Base-by-base conservation (phyloP, 805 yeast species). In the Lipomyces yamadae region DNA sequence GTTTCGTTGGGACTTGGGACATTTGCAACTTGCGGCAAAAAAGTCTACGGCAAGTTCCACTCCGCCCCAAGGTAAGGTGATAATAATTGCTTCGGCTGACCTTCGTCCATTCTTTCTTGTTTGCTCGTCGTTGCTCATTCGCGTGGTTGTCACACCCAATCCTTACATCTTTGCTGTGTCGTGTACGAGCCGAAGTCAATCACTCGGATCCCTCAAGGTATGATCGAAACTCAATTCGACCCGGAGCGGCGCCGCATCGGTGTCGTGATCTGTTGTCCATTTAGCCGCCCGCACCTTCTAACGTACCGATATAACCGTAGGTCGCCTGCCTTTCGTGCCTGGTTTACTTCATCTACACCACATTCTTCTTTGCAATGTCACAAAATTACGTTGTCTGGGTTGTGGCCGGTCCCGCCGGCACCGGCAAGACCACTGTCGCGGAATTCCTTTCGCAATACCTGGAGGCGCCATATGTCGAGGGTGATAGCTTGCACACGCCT, bases 351-450 rank as follows among this genome's bases (percentile, higher is more conserved):
- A 42, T 42, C 24, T 42, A 42, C 48, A 42, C 48, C n/a, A 15
- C 48, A 3, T 3, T 42, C 15, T 52, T 32, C 63, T 10, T 37
- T 37, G 24, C 35, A 33, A 64, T 64, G 68, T 30, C 61, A 15
- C 68, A 58, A 32, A 10, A 32, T 45, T 42, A 62, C 45, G 61
- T 60, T 3, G 60, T 70, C 59, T 66, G 64, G 62, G 60, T 70
- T 35, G 86, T 94, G 7, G 97, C 96, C 11, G 99, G 99, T 0
- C 97, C 98, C 0, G 93, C 97, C 0, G 98, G 98, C 7, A 90
- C 97, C 1, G 99, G 99, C 0, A 95, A 95, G 76, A 83, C 96
- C 30, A 91, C 97, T 1, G 84, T 90, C 29, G 96, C 91, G 0
- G 79, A 79, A 13, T 73, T 77, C 10, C 74, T 93, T 29, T 77